Evolutionary conservation across 2,329 filamentous ascomycete genomes (phyloP).

Genomic region (Endothia cerciana): DNA sequence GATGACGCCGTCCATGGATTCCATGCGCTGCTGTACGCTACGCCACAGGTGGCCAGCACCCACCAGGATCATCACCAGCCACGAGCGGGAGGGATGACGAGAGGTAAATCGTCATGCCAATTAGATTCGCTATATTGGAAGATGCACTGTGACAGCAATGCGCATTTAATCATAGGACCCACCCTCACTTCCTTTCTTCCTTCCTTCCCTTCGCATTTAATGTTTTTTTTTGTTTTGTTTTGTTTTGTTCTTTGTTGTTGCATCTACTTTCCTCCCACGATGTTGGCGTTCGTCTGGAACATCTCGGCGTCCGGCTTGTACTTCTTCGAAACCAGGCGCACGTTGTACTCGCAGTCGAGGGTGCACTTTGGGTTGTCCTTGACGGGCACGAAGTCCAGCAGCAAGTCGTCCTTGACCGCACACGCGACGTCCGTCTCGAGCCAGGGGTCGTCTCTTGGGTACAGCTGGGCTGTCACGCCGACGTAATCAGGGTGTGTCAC

Average conservation of each 20-base stretch:
- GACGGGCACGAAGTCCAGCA: conserved; percentile 14
- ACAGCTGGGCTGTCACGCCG: conserved; percentile 69
- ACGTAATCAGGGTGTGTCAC: conserved; percentile 58
- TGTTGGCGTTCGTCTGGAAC: conserved; percentile 12
- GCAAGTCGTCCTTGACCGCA: conserved; percentile 30
- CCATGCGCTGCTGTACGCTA: too few species aligned
- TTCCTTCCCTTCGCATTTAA: not conserved
- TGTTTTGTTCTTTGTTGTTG: not conserved
- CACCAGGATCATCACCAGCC: not conserved
- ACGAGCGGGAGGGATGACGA: too few species aligned
- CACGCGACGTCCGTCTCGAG: conserved; percentile 46
- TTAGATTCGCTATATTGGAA: conserved; percentile 1
- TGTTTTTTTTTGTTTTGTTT: not conserved
- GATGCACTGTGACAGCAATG: not conserved
- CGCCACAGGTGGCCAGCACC: too few species aligned
- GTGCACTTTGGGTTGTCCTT: conserved; percentile 62
- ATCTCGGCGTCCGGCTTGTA: conserved; percentile 11
- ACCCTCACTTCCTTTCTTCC: not conserved
- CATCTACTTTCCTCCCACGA: not conserved
- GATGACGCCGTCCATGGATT: too few species aligned
- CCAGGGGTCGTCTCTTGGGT: conserved; percentile 62
- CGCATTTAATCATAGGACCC: not conserved
- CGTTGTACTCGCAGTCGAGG: conserved; percentile 68
- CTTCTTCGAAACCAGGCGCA: conserved; percentile 34
- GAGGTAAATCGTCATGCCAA: not conserved